Percentiles rank a stretch among this genome's conserved stretches.
Conservation (phyloP, 176 grass and related monocot species). For the Ananas comosus region DNA sequence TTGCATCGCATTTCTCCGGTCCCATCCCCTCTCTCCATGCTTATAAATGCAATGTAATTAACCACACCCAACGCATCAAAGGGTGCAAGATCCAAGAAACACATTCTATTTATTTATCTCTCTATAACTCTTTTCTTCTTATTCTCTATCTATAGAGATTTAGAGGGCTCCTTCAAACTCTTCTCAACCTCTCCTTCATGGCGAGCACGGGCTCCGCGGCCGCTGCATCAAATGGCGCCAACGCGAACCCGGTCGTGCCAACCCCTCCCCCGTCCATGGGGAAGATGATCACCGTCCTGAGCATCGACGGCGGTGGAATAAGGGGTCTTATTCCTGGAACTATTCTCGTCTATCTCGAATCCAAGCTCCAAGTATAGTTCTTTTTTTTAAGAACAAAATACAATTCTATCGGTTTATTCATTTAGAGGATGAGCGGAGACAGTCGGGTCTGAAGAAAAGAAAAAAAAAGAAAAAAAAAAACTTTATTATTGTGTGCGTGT, state of each 20-base stretch:
- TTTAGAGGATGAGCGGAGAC: too few species aligned
- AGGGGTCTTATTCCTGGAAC: conserved; percentile 36
- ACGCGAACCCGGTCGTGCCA: background rate
- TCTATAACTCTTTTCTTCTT: background rate
- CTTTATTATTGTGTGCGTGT: too few species aligned
- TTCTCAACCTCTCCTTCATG: background rate
- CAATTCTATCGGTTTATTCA: too few species aligned
- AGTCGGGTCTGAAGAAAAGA: too few species aligned
- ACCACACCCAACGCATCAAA: background rate
- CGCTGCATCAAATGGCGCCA: too few species aligned
- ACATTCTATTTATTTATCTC: too few species aligned
- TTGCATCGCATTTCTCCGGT: background rate
- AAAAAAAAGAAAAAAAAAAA: too few species aligned
- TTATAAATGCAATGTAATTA: background rate
- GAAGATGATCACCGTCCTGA: conserved; percentile 22
- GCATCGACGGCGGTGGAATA: conserved; percentile 44
- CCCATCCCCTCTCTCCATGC: background rate
- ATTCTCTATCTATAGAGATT: background rate
- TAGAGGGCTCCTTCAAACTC: background rate
- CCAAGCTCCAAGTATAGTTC: background rate
- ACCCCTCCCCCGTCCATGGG: background rate
- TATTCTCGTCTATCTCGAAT: conserved; percentile 39
- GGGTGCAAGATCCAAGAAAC: too few species aligned
- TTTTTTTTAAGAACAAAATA: too few species aligned
- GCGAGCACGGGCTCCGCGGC: background rate